phyloP scores from a whole-genome alignment of 176 grass and related monocot species.

The Oryza meyeriana region DNA sequence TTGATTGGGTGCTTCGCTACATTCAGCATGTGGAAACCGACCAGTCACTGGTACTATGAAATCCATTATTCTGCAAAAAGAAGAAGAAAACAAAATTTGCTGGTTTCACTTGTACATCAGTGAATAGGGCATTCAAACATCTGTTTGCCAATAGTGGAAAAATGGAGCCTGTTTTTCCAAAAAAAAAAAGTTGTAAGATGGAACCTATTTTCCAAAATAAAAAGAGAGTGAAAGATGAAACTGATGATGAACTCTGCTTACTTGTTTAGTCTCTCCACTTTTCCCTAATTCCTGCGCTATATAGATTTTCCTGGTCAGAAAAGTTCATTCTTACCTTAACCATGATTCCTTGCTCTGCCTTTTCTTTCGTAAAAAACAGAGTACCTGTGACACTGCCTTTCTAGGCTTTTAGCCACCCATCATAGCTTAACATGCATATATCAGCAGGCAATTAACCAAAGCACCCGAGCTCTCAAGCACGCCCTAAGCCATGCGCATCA shows the following conservation, averaged over 20 bases:
- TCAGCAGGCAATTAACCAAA: not conserved
- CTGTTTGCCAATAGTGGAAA: not conserved
- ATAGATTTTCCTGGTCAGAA: not conserved
- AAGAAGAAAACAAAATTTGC: not conserved
- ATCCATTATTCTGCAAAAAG: not conserved
- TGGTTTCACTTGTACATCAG: not conserved
- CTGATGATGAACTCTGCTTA: not conserved
- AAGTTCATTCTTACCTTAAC: not conserved
- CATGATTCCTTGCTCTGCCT: not conserved
- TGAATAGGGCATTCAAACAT: not conserved
- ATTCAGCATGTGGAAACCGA: not conserved
- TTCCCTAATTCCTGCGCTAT: not conserved
- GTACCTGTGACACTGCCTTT: not conserved
- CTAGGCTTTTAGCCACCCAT: not conserved
- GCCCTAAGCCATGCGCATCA: not conserved
- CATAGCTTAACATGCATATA: constrained; percentile 19
- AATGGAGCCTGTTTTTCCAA: not conserved
- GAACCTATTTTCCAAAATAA: not conserved
- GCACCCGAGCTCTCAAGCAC: not conserved
- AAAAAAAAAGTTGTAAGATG: not conserved
- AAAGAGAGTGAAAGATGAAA: not conserved
- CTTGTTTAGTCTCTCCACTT: not conserved
- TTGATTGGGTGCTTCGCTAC: not conserved
- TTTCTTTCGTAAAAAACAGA: not conserved
- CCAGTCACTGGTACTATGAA: not conserved